A percentile compares a stretch with the other conserved stretches of the same genome.
phyloP scores from a whole-genome alignment of 148 eudicot genomes.

The Camellia lanceoleosa region DNA sequence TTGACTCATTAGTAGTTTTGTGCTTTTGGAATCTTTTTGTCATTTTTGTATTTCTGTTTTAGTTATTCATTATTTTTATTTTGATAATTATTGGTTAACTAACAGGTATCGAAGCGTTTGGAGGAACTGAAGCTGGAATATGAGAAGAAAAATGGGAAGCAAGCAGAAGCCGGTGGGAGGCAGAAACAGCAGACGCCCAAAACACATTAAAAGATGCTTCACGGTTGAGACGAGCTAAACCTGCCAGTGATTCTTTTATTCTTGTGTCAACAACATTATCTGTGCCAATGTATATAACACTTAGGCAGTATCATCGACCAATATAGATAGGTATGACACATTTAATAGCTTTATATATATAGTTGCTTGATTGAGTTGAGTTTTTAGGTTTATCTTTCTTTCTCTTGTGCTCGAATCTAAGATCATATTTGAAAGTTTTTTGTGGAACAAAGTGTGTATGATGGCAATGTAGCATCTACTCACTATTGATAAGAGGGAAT shows the following conservation, averaged over 20 bases:
- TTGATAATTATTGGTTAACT: neutral
- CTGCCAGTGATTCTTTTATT: slow-evolving; percentile 8
- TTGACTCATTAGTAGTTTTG: too few species aligned
- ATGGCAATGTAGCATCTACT: neutral
- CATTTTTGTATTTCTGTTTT: too few species aligned
- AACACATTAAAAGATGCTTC: slow-evolving; percentile 7
- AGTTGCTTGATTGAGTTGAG: neutral
- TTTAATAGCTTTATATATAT: neutral
- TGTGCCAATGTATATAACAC: neutral
- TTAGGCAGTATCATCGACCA: neutral
- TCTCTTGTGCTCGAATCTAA: neutral
- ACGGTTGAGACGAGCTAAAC: neutral
- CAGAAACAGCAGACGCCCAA: slow-evolving; percentile 34
- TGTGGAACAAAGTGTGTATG: neutral
- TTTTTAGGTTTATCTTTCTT: neutral
- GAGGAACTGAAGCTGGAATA: slow-evolving; percentile 72
- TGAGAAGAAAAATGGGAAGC: slow-evolving; percentile 54
- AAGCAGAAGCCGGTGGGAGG: slow-evolving; percentile 48
- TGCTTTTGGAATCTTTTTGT: neutral
- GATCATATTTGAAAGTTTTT: neutral
- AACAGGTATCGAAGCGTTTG: slow-evolving; percentile 72
- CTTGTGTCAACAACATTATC: neutral
- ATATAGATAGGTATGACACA: neutral
- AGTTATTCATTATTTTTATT: neutral
- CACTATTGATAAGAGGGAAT: neutral